Evolutionary conservation across 2,329 filamentous ascomycete species (phyloP).

Genomic region (Teratosphaeria gauchensis): DNA sequence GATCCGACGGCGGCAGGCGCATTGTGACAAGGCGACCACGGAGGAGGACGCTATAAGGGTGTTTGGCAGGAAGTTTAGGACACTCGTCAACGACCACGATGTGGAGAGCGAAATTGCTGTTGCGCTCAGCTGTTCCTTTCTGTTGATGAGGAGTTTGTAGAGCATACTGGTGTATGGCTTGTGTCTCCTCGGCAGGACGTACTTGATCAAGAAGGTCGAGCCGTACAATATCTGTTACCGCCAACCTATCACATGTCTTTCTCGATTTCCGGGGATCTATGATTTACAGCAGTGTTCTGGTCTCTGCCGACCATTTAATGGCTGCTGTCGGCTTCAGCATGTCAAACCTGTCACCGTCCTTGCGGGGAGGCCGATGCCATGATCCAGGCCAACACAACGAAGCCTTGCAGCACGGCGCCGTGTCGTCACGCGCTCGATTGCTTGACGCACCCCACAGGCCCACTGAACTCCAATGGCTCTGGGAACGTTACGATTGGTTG

Average conservation of each 20-base stretch:
- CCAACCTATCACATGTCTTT: no score
- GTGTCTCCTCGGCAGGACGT: not conserved
- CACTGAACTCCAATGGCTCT: not conserved
- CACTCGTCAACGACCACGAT: constrained; percentile 8
- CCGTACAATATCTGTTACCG: no score
- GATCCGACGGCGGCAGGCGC: constrained; percentile 37
- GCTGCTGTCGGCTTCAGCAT: no score
- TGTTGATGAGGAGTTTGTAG: constrained; percentile 6
- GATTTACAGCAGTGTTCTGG: no score
- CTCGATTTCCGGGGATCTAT: no score
- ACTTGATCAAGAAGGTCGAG: not conserved
- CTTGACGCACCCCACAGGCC: not conserved
- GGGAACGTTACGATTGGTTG: not conserved
- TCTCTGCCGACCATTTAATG: no score
- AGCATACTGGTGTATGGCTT: not conserved
- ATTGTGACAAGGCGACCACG: constrained; percentile 33
- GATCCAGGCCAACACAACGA: not conserved
- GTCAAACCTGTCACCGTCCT: no score
- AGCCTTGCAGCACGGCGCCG: not conserved
- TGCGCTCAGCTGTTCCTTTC: constrained; percentile 3
- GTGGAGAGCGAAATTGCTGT: not conserved
- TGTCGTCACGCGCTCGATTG: not conserved
- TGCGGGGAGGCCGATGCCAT: not conserved
- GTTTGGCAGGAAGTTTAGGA: constrained; percentile 20
- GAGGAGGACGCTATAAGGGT: constrained; percentile 29